These are phyloP conservation scores for Candida nemodendra DNA, from an alignment of 805 yeast species.

Conservation along the genomic window DNA sequence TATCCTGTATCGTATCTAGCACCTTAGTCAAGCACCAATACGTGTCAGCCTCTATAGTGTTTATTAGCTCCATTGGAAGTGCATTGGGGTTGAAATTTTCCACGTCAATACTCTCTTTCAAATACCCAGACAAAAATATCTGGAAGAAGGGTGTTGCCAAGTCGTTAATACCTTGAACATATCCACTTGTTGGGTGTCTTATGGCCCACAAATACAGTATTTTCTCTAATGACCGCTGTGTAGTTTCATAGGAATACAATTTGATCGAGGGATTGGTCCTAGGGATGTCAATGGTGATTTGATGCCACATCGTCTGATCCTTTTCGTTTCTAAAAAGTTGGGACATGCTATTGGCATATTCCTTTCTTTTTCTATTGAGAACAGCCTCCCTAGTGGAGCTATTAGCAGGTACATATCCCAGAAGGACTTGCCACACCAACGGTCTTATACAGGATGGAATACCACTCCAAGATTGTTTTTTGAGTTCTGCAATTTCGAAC, in stretches of 20 bases:
- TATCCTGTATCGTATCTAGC: slow-evolving; percentile 93
- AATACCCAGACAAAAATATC: slow-evolving; percentile 71
- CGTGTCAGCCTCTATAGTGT: slow-evolving; percentile 87
- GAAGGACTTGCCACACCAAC: slow-evolving; percentile 80
- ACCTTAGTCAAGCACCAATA: slow-evolving; percentile 94
- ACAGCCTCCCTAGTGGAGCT: slow-evolving; percentile 69
- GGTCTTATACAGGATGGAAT: slow-evolving; percentile 81
- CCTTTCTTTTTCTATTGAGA: slow-evolving; percentile 76
- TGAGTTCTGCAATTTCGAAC: slow-evolving; percentile 68
- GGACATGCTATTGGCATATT: slow-evolving; percentile 72
- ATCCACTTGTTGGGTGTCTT: slow-evolving; percentile 96
- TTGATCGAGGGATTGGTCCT: slow-evolving; percentile 86
- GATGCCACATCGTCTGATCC: slow-evolving; percentile 89
- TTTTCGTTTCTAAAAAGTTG: slow-evolving; percentile 58
- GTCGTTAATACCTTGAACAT: slow-evolving; percentile 97
- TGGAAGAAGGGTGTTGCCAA: slow-evolving; percentile 90
- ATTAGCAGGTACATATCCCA: slow-evolving; percentile 90
- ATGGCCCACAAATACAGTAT: slow-evolving; percentile 92
- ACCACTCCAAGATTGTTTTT: slow-evolving; percentile 91
- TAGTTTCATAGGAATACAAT: slow-evolving; percentile 63
- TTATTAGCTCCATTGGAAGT: slow-evolving; percentile 58
- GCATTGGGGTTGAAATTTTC: slow-evolving; percentile 61
- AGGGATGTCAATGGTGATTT: slow-evolving; percentile 90
- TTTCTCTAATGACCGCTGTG: slow-evolving; percentile 78
- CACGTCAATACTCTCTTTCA: slow-evolving; percentile 44